phyloP scores from a whole-genome alignment of 495 filamentous ascomycete species.

The Neurospora cerealis region DNA sequence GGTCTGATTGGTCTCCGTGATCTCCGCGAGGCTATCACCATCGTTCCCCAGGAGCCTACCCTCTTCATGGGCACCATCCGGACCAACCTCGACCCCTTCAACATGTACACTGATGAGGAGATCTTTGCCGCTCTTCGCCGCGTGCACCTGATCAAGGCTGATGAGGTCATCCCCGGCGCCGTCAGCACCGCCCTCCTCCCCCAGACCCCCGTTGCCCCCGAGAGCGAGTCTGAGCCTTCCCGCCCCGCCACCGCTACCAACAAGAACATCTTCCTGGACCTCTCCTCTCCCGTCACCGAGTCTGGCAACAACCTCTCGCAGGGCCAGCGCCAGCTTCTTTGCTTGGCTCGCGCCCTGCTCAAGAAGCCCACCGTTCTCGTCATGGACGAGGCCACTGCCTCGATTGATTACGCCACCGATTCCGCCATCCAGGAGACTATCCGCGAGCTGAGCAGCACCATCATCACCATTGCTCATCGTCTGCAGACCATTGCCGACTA shows the following conservation, averaged over 20 bases:
- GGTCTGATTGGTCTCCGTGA: slow-evolving; percentile 81
- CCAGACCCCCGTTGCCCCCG: slow-evolving; percentile 7
- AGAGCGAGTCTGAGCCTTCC: slow-evolving; percentile 11
- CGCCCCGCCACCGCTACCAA: slow-evolving; percentile 47
- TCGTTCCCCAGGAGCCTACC: slow-evolving; percentile 97
- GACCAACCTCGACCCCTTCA: slow-evolving; percentile 91
- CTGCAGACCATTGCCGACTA: slow-evolving; percentile 96
- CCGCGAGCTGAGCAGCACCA: slow-evolving; percentile 80
- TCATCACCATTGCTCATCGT: slow-evolving; percentile 96
- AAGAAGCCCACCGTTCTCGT: slow-evolving; percentile 86
- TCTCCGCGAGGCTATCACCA: slow-evolving; percentile 87
- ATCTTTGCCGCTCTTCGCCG: slow-evolving; percentile 79
- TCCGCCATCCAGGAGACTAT: slow-evolving; percentile 93
- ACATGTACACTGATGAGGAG: slow-evolving; percentile 80
- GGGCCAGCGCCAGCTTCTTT: slow-evolving; percentile 91
- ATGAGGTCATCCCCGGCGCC: slow-evolving; percentile 25
- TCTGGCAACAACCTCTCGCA: slow-evolving; percentile 95
- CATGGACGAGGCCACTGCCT: slow-evolving; percentile 99
- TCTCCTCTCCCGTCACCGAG: slow-evolving; percentile 76
- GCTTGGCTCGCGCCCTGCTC: slow-evolving; percentile 86
- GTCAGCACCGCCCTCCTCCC: slow-evolving; percentile 4
- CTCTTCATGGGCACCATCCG: slow-evolving; percentile 94
- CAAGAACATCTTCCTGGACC: slow-evolving; percentile 89
- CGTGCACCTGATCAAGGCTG: slow-evolving; percentile 76
- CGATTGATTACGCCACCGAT: slow-evolving; percentile 95